phyloP scores from a whole-genome alignment of 1,139 yeast genomes.

The Candida labiduridarum region DNA sequence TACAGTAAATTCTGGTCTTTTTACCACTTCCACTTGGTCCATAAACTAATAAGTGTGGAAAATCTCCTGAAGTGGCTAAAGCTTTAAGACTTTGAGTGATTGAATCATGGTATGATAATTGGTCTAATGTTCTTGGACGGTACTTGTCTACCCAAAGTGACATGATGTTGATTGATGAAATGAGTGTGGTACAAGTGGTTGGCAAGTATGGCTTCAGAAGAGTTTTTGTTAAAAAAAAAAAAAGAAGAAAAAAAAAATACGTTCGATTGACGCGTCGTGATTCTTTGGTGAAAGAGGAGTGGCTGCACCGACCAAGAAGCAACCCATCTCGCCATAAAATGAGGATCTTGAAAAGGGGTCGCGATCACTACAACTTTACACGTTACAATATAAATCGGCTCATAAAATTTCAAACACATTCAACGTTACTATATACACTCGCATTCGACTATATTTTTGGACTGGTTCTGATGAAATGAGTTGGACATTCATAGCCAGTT shows the following conservation, averaged over 20 bases:
- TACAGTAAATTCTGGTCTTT: conserved; percentile 86
- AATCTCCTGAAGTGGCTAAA: conserved; percentile 75
- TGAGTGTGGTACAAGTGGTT: neutral
- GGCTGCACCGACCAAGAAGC: neutral
- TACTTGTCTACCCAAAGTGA: conserved; percentile 96
- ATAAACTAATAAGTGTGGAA: conserved; percentile 88
- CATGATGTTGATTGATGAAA: conserved; percentile 42
- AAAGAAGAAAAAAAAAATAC: neutral
- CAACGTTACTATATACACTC: neutral
- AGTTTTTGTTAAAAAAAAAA: no score
- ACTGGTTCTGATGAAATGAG: conserved; percentile 66
- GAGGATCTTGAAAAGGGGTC: no score
- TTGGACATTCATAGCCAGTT: conserved; percentile 84
- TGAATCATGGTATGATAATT: conserved; percentile 65
- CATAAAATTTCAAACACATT: no score
- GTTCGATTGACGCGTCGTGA: conserved; percentile 7
- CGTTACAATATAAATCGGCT: no score
- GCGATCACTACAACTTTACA: no score
- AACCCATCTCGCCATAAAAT: no score
- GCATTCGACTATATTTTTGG: conserved; percentile 21
- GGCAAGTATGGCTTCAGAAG: neutral
- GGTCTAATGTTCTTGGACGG: conserved; percentile 71
- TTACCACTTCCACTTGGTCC: conserved; percentile 99
- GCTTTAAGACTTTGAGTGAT: conserved; percentile 68
- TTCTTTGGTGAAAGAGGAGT: neutral